Base-by-base conservation (phyloP, 2,329 filamentous ascomycete species). In the Fusarium sacchari region DNA sequence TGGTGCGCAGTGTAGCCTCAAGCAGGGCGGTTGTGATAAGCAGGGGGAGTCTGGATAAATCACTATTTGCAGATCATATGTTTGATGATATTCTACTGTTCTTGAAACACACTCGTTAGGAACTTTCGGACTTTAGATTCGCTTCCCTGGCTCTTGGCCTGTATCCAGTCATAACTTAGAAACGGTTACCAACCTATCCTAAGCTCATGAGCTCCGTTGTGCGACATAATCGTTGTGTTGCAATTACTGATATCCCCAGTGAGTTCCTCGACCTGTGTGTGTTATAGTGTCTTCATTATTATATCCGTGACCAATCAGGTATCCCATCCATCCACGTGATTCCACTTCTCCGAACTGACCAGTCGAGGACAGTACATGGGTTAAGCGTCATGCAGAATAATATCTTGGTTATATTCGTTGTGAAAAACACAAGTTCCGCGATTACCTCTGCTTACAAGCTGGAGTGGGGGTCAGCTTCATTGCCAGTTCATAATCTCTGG, bases 51-150 rank as follows among this genome's bases (percentile, higher is more conserved):
- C 55, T 9, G 55, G 55, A 5, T 37, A n/a, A 37, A 28, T 1
- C 12, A 9, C 1, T 0, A 3, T n/a, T 4, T 13, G 7, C 3
- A 3, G 14, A n/a, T 18, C 5, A 11, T 12, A 3, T n/a, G 9
- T 11, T 2, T 22, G 36, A 55, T 6, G 4, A 4, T 9, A 6
- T 30, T 42, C 8, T 18, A 4, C 26, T 11, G 2, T 18, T 7
- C 8, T n/a, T n/a, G n/a, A n/a, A n/a, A n/a, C n/a, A n/a, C n/a
- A n/a, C n/a, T n/a, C n/a, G n/a, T n/a, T n/a, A n/a, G n/a, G n/a
- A n/a, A n/a, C n/a, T n/a, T n/a, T n/a, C n/a, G n/a, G n/a, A n/a
- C n/a, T n/a, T n/a, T n/a, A n/a, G n/a, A n/a, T n/a, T n/a, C n/a
- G n/a, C n/a, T n/a, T n/a, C n/a, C n/a, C n/a, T n/a, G n/a, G n/a